Evolutionary conservation across 2,329 filamentous ascomycete species (phyloP), one percentile per base, ranked within the genome.

Genomic region (Xylariaceae sp.): DNA sequence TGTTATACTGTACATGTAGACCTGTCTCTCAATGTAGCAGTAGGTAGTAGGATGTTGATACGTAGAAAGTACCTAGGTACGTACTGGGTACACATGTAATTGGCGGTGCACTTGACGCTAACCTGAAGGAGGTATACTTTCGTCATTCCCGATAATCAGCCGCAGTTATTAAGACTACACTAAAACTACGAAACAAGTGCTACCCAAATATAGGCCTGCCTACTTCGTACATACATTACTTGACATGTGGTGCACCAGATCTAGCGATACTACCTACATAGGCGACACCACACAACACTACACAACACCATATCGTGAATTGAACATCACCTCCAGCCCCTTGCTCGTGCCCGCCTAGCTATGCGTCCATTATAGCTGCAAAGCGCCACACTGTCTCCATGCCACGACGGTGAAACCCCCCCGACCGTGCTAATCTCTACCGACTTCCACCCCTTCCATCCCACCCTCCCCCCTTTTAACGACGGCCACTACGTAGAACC

Each of bases 291-390:
- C 19, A 16, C 20, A 10, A 2, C 41, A 20, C 14, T 37, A 44
- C 32, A 60, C 41, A 47, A 53, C 29, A 41, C 40, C 21, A 18
- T 23, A 41, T 44, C 21, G 20, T 23, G 29, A 55, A 50, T 29
- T 47, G 7, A 23, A 44, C 20, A 49, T 47, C 46, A 40, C 32
- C 40, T 20, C 29, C 49, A 44, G 7, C 20, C n/a, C 7, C 26
- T 10, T 40, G 44, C 14, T 18, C 18, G 18, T 43, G 23, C 50
- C 20, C 40, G 23, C 47, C 43, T 47, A 52, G 62, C 51, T 58
- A 64, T 64, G 62, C 60, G 60, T 60, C 50, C 43, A 54, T 59
- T 61, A 61, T 64, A 64, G 62, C 62, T 64, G 62, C 50, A 50
- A 53, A 54, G 60, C 55, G 57, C 53, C 52, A 56, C 44, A 52